phyloP scores from a whole-genome alignment of 305 asterid species.

The Fraxinus xanthoxyloides region DNA sequence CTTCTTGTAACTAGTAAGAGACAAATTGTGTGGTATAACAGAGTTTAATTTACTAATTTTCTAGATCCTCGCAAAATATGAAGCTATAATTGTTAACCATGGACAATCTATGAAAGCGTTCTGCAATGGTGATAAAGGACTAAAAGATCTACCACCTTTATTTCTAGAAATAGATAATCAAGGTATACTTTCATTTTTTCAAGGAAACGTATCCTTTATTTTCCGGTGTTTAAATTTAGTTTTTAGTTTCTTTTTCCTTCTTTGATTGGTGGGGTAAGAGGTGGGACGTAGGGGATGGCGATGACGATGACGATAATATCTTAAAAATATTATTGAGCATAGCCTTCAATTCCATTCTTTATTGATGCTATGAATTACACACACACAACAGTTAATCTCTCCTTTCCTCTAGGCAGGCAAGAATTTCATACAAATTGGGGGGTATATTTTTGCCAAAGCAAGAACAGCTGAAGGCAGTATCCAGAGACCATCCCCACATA shows the following conservation, averaged over 20 bases:
- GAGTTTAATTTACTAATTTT: background rate
- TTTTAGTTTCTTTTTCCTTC: background rate
- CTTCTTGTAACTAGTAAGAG: background rate
- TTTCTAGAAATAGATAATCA: background rate
- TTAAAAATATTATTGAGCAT: background rate
- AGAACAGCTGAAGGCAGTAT: constrained; percentile 64
- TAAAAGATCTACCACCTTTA: background rate
- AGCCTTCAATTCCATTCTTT: background rate
- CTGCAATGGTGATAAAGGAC: background rate
- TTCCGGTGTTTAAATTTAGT: background rate
- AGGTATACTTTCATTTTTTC: background rate
- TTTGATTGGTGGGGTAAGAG: background rate
- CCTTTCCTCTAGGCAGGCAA: constrained; percentile 27
- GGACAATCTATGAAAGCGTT: background rate
- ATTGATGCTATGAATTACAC: background rate
- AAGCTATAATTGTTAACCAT: background rate
- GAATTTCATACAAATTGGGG: constrained; percentile 78
- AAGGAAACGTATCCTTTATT: background rate
- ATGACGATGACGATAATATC: background rate
- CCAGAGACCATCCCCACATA: constrained; percentile 86
- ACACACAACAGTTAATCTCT: too few relatives aligned
- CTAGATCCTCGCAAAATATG: background rate
- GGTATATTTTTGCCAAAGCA: constrained; percentile 60
- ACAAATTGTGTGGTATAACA: background rate
- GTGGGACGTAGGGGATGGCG: background rate